These are phyloP conservation scores for Sextonia rubra DNA, from an alignment of 164 flowering plant species.

Conservation along the genomic window DNA sequence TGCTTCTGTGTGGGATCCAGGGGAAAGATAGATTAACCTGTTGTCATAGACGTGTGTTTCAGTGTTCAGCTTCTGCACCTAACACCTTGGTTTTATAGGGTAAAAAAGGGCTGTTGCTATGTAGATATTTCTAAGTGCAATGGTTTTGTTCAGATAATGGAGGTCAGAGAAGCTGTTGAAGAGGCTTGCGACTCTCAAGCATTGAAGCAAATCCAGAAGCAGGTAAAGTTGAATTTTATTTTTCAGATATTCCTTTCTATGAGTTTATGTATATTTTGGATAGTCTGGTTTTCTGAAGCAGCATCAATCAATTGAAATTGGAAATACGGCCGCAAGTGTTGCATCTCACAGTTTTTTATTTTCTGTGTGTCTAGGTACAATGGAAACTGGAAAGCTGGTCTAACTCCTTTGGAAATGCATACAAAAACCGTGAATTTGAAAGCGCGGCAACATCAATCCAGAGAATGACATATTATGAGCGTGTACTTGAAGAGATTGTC, in stretches of 20 bases:
- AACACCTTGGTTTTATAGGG: not conserved
- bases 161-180: constrained; percentile 86
- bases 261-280: not conserved
- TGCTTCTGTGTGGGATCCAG: no score
- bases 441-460: constrained; percentile 54
- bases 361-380: constrained; percentile 38
- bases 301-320: no score
- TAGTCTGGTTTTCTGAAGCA: not conserved
- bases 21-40: no score
- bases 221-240: constrained; percentile 33
- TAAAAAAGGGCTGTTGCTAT: not conserved
- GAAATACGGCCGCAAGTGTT: not conserved
- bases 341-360: not conserved
- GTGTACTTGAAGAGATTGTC: constrained; percentile 67
- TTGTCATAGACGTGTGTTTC: not conserved
- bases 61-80: not conserved
- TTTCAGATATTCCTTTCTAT: not conserved
- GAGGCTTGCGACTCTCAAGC: constrained; percentile 57
- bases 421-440: constrained; percentile 40
- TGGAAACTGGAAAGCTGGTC: constrained; percentile 51
- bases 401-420: constrained; percentile 53
- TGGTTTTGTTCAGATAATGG: constrained; percentile 59
- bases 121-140: not conserved
- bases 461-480: constrained; percentile 81
- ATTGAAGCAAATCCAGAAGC: constrained; percentile 48